Base-by-base conservation (phyloP, 805 yeast genomes). In the Yarrowia keelungensis region DNA sequence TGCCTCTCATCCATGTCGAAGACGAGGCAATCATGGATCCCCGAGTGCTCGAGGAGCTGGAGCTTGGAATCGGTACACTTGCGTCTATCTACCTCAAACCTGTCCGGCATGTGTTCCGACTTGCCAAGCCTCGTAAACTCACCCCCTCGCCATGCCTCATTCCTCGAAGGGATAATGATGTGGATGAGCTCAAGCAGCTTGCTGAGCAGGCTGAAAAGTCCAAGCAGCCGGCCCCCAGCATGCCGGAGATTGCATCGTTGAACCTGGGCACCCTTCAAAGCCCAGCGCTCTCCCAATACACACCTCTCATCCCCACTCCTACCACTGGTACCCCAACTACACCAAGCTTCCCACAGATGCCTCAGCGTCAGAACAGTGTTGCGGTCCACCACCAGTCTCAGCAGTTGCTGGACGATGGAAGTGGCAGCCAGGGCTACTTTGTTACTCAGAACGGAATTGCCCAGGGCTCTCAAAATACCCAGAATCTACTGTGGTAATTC, bases 51-150 rank as follows among this genome's bases (percentile, higher is more conserved):
- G 97, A 92, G 72, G 97, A 93, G 74, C 79, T 93, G 67, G 96
- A 91, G 73, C 80, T 92, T 71, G 88, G 87, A 72, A 87, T 93
- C 42, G 97, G 97, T 1, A 81, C 92, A 0, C 79, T 94, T 67
- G 93, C 96, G 0, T 88, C 97, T 0, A 86, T 93, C 14, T 94
- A 92, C 75, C 79, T 93, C 73, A 90, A 92, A 72, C 97, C 97
- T 0, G 89, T 91, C 9, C 84, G 84, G n/a, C 90, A 86, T 73
- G 92, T 92, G 1, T 92, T 92, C 81, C 81, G 97, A 50, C 76
- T 84, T 42, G 82, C 90, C 2, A 88, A 84, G 71, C 78, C 83
- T 1, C 87, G 81, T 70, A 71, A 72, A 22, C 77, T 91, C 46
- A 81, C 85, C 0, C 72, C 75, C 8, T 86, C 90, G 50, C 84